Conservation (phyloP, 306 rosid genomes). For the Luffa acutangula region DNA sequence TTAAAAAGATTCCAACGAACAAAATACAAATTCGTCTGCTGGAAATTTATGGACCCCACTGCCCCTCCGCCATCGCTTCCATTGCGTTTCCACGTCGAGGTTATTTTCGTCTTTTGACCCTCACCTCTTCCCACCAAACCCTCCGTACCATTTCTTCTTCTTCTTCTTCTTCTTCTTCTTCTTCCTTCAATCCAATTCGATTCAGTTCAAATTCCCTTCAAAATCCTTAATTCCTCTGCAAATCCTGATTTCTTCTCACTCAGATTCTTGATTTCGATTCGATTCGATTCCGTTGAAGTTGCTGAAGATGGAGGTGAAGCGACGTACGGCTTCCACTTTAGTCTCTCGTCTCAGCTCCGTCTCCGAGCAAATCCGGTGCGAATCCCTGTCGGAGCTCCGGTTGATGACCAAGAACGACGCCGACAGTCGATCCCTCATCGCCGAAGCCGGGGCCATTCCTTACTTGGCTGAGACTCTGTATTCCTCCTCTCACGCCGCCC, state of each 20-base stretch:
- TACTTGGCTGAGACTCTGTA: slow-evolving; percentile 58
- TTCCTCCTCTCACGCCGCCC: slow-evolving; percentile 44
- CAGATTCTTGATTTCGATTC: neutral
- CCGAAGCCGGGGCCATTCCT: slow-evolving; percentile 69
- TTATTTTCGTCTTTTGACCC: neutral
- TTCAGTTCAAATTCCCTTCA: neutral
- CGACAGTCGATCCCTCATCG: slow-evolving; percentile 57
- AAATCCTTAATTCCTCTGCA: neutral
- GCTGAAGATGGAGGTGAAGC: slow-evolving; percentile 44
- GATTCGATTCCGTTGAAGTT: neutral
- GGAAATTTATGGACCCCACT: neutral
- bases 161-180: neutral
- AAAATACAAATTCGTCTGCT: neutral
- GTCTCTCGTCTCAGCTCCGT: slow-evolving; percentile 74
- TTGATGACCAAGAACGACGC: slow-evolving; percentile 57
- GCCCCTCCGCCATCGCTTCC: neutral
- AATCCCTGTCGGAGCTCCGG: slow-evolving; percentile 55
- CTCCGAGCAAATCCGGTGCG: slow-evolving; percentile 48
- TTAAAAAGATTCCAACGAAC: neutral
- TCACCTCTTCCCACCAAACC: neutral
- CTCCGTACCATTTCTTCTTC: neutral
- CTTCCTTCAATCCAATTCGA: neutral
- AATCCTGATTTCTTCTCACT: neutral
- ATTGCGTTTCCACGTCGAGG: neutral
- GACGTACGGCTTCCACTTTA: slow-evolving; percentile 29